Evolutionary conservation across 768 basidiomycete species (phyloP).

Genomic region (Kwoniella heveanensis): DNA sequence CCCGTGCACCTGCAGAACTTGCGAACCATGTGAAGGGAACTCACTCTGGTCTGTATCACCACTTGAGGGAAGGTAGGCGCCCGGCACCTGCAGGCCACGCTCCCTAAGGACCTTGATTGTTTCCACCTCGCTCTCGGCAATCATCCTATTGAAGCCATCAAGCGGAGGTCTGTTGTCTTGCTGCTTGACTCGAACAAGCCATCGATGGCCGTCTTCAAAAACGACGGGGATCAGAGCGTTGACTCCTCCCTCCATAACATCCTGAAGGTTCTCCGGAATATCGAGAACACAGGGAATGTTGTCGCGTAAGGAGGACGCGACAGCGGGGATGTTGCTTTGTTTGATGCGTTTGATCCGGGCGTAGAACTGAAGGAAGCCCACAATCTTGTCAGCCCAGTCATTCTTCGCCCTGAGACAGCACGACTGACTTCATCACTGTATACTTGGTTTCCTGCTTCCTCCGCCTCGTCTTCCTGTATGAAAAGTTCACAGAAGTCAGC

Average conservation of each 20-base stretch:
- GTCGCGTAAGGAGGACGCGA: slow-evolving; percentile 5
- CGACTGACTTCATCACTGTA: not conserved
- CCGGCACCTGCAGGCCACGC: not conserved
- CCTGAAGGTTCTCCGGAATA: not conserved
- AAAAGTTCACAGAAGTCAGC: too few species aligned
- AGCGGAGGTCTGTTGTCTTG: not conserved
- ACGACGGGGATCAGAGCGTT: slow-evolving; percentile 12
- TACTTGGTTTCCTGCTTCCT: not conserved
- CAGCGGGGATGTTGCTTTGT: not conserved
- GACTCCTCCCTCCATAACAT: slow-evolving; percentile 11
- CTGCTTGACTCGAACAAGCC: slow-evolving; percentile 18
- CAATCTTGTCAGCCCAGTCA: not conserved
- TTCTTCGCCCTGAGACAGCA: not conserved
- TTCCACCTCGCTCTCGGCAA: slow-evolving; percentile 10
- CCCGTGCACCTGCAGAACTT: not conserved
- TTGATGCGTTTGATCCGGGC: not conserved
- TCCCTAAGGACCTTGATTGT: slow-evolving; percentile 11
- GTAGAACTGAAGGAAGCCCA: not conserved
- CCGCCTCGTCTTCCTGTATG: not conserved
- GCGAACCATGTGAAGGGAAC: not conserved
- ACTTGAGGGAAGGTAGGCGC: slow-evolving; percentile 9
- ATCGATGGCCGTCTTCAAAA: slow-evolving; percentile 25
- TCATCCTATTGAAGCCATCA: not conserved
- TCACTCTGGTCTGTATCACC: not conserved
- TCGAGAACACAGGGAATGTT: slow-evolving; percentile 2